Base-by-base conservation (phyloP, 164 flowering plant species). In the Amborella trichopoda region DNA sequence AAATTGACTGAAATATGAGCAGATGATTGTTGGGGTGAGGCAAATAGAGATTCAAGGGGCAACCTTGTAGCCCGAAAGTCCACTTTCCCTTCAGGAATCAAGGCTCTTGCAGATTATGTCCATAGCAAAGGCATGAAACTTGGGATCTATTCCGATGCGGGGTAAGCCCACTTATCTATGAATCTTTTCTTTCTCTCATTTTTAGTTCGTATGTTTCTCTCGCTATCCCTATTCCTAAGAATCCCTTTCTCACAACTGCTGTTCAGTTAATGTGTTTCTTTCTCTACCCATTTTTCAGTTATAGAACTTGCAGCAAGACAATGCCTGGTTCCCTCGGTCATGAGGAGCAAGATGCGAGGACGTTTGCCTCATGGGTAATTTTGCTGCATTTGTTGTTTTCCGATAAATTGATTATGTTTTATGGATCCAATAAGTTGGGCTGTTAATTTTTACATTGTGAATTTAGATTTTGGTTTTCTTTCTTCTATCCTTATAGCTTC, bases 21-120 rank as follows among this genome's bases (percentile, higher is more conserved):
- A 77, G 83, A 77, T 69, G 83, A 74, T 54, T 74, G 83, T 52
- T 74, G 77, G 83, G 83, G 60, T 23, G 77, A 56, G 32, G 39
- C 4, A 3, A 56, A 12, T 21, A 55, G 66, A 28, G 61, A 62
- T 16, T 6, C 38, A 2, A 40, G 42, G 23, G 79, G 79, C 23
- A 63, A 68, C 58, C 53, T 74, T 10, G 61, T 54, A 1, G 55
- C 76, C 9, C 59, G 46, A 22, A 23, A 48, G 14, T 55, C 68
- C 14, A 63, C 71, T 0, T 74, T 71, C 52, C 79, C 79, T 44
- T 74, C 79, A 9, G 79, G 76, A 21, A 71, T 74, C 61, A 71
- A 74, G 45, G 68, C 69, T 24, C 63, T 74, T 1, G 71, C 76
- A 23, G 64, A 74, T 58, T 68, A 74, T 54, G 69, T 74, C 26